Evolutionary conservation across 495 filamentous ascomycete species (phyloP).

Genomic region (Amphirosellinia nigrospora): DNA sequence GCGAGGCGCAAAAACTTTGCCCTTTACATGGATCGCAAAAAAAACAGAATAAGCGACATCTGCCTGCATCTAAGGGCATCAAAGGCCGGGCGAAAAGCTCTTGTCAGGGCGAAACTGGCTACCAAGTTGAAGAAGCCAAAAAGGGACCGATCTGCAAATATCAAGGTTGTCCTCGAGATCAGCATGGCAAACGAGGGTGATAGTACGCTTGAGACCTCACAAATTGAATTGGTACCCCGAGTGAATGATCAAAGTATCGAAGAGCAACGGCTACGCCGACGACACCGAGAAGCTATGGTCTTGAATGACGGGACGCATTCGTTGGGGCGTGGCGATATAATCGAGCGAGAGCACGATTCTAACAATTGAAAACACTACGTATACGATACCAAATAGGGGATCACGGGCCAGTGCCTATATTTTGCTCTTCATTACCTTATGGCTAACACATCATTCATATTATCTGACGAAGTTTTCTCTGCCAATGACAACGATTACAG

Average conservation of each 20-base stretch:
- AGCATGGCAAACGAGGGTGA: constrained; percentile 42
- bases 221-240: constrained; percentile 41
- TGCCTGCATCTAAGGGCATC: constrained; percentile 44
- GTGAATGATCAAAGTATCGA: constrained; percentile 53
- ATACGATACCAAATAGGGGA: neutral
- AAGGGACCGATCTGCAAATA: constrained; percentile 34
- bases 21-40: constrained; percentile 47
- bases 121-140: constrained; percentile 26
- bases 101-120: constrained; percentile 49
- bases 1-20: constrained; percentile 54
- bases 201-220: constrained; percentile 23
- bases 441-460: neutral
- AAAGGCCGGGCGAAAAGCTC: constrained; percentile 45
- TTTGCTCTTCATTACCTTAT: neutral
- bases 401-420: neutral
- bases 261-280: constrained; percentile 59
- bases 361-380: constrained; percentile 25
- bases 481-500: neutral
- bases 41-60: constrained; percentile 55
- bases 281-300: constrained; percentile 68
- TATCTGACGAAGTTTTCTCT: neutral
- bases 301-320: constrained; percentile 65
- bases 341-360: constrained; percentile 50
- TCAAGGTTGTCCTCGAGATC: constrained; percentile 45
- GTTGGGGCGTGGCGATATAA: constrained; percentile 63